Conservation (phyloP, 1,284 basidiomycete genomes). For the Schizophyllum amplum region DNA sequence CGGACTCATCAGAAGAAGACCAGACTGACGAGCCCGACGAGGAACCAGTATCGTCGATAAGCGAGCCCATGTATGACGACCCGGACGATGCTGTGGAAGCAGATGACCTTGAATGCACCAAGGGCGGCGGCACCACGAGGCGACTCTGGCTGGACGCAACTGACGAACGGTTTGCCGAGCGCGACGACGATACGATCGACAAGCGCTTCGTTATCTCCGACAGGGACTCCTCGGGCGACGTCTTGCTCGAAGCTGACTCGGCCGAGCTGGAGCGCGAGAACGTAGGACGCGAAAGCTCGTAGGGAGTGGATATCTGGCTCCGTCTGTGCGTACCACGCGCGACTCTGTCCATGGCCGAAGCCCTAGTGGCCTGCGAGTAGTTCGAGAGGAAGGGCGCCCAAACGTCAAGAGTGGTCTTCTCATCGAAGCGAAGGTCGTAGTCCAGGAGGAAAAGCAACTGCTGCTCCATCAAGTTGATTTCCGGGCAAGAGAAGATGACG, state of each 20-base stretch:
- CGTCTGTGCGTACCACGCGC: slow-evolving; percentile 37
- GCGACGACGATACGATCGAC: slow-evolving; percentile 20
- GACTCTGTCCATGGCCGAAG: slow-evolving; percentile 51
- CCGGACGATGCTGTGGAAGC: slow-evolving; percentile 34
- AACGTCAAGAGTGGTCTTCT: slow-evolving; percentile 58
- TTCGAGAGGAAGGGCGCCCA: slow-evolving; percentile 55
- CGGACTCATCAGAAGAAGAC: slow-evolving; percentile 33
- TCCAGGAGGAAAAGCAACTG: slow-evolving; percentile 86
- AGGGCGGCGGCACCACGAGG: slow-evolving; percentile 15
- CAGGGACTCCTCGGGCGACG: slow-evolving; percentile 30
- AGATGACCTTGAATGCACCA: slow-evolving; percentile 31
- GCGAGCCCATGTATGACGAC: slow-evolving; percentile 53
- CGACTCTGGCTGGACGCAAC: slow-evolving; percentile 18
- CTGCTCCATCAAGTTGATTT: slow-evolving; percentile 95
- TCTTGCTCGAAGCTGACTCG: slow-evolving; percentile 16
- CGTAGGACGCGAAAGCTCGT: slow-evolving; percentile 22
- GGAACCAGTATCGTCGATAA: slow-evolving; percentile 57
- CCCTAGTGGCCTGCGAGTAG: slow-evolving; percentile 35
- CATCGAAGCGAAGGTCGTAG: slow-evolving; percentile 83
- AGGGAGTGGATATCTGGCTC: slow-evolving; percentile 30
- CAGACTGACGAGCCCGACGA: slow-evolving; percentile 43
- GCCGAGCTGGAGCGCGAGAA: slow-evolving; percentile 16
- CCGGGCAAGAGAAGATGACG: slow-evolving; percentile 62
- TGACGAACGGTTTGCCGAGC: slow-evolving; percentile 31
- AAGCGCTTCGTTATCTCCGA: slow-evolving; percentile 50